Evolutionary conservation across 192 early-diverging fungal genomes (phyloP).

Genomic region (Gigaspora rosea): DNA sequence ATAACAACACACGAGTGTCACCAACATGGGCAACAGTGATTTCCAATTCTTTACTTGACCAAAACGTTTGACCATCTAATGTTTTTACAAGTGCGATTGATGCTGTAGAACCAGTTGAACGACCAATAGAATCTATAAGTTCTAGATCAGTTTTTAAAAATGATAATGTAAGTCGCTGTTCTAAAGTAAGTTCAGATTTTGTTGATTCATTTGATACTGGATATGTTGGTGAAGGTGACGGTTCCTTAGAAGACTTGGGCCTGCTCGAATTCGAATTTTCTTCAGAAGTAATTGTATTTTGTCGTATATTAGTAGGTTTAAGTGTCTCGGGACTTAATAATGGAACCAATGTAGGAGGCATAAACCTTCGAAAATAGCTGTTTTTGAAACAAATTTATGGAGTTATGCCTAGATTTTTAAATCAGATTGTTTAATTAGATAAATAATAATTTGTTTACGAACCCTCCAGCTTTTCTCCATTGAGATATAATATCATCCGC

Average conservation of each 20-base stretch:
- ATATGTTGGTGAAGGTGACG: not conserved
- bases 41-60: conserved; percentile 61
- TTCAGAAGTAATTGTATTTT: not conserved
- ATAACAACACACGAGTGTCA: conserved; percentile 62
- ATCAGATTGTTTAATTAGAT: not conserved
- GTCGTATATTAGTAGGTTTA: not conserved
- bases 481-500: not conserved
- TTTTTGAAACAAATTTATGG: not conserved
- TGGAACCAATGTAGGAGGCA: not conserved
- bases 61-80: conserved; percentile 64
- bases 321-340: conserved; percentile 20
- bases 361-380: conserved; percentile 31
- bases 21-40: conserved; percentile 70
- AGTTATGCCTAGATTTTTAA: not conserved
- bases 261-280: not conserved
- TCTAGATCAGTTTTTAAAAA: conserved; percentile 63
- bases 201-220: not conserved
- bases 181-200: conserved; percentile 52
- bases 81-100: conserved; percentile 66
- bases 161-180: conserved; percentile 66
- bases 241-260: not conserved
- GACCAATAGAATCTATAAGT: conserved; percentile 38
- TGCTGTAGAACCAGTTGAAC: conserved; percentile 68
- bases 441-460: not conserved
- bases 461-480: conserved; percentile 33